These are phyloP conservation scores for Neurospora sp. DNA, from an alignment of 495 filamentous ascomycete species.

Conservation along the genomic window DNA sequence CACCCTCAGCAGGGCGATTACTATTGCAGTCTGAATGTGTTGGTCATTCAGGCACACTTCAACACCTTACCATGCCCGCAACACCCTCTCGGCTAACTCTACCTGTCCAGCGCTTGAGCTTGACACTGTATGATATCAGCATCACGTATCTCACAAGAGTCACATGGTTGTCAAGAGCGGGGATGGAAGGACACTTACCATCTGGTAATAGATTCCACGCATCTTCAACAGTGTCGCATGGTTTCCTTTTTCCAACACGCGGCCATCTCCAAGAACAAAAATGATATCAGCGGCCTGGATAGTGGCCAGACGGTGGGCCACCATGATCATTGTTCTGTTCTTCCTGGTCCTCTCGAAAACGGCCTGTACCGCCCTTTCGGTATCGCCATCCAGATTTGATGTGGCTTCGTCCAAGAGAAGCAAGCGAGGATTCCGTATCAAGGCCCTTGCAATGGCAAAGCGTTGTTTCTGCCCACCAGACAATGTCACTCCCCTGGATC, in stretches of 20 bases:
- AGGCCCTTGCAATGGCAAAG: conserved; percentile 63
- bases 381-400: conserved; percentile 63
- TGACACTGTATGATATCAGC: conserved; percentile 27
- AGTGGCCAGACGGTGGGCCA: conserved; percentile 55
- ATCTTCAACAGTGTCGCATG: conserved; percentile 38
- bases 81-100: background rate
- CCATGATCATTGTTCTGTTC: conserved; percentile 63
- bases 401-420: conserved; percentile 77
- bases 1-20: background rate
- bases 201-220: conserved; percentile 45
- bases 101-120: conserved; percentile 39
- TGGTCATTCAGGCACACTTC: background rate
- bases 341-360: conserved; percentile 57
- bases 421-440: conserved; percentile 63
- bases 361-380: conserved; percentile 61
- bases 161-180: background rate
- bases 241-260: conserved; percentile 44
- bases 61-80: background rate
- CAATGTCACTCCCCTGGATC: conserved; percentile 53
- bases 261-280: conserved; percentile 43
- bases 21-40: background rate
- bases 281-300: conserved; percentile 50
- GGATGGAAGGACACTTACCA: conserved; percentile 31
- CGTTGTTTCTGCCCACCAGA: conserved; percentile 75
- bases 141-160: background rate